Conservation (phyloP, 129 eudicot genomes). For the Gnaphalium uliginosum region DNA sequence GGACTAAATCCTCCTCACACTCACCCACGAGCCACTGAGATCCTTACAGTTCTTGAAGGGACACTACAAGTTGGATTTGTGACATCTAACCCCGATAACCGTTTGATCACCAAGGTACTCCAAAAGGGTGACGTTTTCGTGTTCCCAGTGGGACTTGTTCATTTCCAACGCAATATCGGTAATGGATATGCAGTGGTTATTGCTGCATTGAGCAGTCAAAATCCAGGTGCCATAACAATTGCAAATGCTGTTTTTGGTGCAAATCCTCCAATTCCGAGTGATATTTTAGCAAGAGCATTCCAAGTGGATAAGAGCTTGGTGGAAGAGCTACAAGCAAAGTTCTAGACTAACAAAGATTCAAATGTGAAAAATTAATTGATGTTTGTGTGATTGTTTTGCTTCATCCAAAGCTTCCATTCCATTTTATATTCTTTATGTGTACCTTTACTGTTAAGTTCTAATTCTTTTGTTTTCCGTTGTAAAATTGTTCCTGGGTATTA, state of each 20-base stretch:
- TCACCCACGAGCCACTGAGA: conserved; percentile 53
- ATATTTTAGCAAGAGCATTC: conserved; percentile 44
- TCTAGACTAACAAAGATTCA: conserved; percentile 20
- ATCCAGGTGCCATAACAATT: conserved; percentile 46
- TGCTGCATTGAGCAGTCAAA: conserved; percentile 49
- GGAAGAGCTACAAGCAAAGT: conserved; percentile 33
- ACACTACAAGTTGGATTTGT: conserved; percentile 42
- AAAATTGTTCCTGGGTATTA: not conserved
- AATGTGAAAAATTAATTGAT: not conserved
- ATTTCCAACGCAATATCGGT: conserved; percentile 45
- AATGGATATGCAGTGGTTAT: conserved; percentile 37
- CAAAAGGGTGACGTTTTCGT: conserved; percentile 55
- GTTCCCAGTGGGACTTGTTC: conserved; percentile 50
- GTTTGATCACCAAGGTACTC: conserved; percentile 38
- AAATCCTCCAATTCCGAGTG: conserved; percentile 36
- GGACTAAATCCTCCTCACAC: conserved; percentile 49
- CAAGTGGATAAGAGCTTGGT: conserved; percentile 39
- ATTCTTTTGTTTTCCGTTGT: conserved; percentile 15
- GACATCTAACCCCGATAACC: conserved; percentile 46
- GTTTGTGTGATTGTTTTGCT: conserved; percentile 22
- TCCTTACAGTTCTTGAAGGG: conserved; percentile 47
- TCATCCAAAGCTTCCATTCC: not conserved
- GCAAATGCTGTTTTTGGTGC: conserved; percentile 46
- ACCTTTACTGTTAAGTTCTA: conserved; percentile 9
- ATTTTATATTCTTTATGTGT: conserved; percentile 8